These are phyloP conservation scores for Pleurotus ostreatus DNA, from an alignment of 768 basidiomycete genomes.

Conservation along the genomic window DNA sequence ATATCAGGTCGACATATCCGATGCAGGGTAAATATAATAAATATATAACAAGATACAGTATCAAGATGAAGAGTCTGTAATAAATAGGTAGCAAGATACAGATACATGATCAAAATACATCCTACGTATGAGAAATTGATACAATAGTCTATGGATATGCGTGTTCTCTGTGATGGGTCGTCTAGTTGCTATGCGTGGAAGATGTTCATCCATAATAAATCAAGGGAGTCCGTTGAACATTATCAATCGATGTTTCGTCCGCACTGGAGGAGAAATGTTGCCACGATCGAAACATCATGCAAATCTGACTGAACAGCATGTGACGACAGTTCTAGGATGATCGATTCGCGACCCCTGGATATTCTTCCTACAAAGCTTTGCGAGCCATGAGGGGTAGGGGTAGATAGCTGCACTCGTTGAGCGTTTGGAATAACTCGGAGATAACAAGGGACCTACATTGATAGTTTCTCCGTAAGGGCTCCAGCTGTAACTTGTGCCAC, in stretches of 20 bases:
- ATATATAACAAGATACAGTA: not conserved
- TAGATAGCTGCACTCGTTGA: constrained; percentile 19
- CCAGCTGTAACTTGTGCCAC: constrained; percentile 39
- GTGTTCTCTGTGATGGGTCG: no score
- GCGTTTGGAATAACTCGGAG: not conserved
- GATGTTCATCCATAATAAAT: not conserved
- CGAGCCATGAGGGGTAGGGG: constrained; percentile 1
- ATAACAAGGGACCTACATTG: constrained; percentile 16
- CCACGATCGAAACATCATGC: constrained; percentile 41
- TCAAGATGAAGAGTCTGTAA: no score
- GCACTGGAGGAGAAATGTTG: constrained; percentile 42
- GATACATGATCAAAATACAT: not conserved
- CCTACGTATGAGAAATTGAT: not conserved
- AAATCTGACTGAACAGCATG: constrained; percentile 42
- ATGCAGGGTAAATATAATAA: not conserved
- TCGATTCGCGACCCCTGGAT: constrained; percentile 25
- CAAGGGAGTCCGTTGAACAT: not conserved
- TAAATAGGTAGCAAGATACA: not conserved
- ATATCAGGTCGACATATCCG: not conserved
- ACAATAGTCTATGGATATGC: not conserved
- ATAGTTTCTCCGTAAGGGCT: constrained; percentile 20
- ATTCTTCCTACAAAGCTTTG: constrained; percentile 28
- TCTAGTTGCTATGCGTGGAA: no score
- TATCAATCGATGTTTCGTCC: constrained; percentile 44
- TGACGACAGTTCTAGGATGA: constrained; percentile 42